Evolutionary conservation across 208 protist genomes (phyloP).

Genomic region (Trichomonas tenax): DNA sequence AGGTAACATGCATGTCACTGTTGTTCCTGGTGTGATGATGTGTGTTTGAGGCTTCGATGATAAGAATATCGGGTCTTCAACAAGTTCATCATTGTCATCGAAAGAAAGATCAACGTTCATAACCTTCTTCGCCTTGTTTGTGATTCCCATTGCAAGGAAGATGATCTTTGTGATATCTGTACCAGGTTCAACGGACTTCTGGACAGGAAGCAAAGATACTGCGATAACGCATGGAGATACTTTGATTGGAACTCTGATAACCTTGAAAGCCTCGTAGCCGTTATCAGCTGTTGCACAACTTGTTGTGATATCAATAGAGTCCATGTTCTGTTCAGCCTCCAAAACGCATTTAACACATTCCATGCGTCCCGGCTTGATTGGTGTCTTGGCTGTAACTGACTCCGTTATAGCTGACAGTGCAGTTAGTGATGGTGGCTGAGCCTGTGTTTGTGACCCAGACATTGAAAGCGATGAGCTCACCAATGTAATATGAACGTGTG

Average conservation of each 20-base stretch:
- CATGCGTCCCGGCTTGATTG: neutral
- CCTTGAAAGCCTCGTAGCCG: neutral
- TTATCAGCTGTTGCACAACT: neutral
- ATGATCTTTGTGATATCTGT: neutral
- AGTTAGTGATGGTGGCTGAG: neutral
- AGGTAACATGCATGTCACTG: neutral
- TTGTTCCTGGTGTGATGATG: neutral
- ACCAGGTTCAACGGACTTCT: neutral
- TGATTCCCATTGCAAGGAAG: neutral
- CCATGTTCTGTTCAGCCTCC: neutral
- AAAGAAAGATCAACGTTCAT: neutral
- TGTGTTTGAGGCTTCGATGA: neutral
- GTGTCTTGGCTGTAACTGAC: neutral
- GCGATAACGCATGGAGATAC: neutral
- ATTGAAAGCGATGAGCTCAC: neutral
- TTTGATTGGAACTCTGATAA: neutral
- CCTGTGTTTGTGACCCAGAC: neutral
- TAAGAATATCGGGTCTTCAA: neutral
- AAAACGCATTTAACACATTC: neutral
- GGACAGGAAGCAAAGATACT: neutral
- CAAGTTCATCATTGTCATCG: neutral
- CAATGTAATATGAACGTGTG: neutral
- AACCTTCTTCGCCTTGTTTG: neutral
- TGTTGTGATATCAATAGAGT: neutral
- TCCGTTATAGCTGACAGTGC: neutral